Base-by-base conservation (phyloP, 1,284 basidiomycete species). In the Stereum hirsutum region DNA sequence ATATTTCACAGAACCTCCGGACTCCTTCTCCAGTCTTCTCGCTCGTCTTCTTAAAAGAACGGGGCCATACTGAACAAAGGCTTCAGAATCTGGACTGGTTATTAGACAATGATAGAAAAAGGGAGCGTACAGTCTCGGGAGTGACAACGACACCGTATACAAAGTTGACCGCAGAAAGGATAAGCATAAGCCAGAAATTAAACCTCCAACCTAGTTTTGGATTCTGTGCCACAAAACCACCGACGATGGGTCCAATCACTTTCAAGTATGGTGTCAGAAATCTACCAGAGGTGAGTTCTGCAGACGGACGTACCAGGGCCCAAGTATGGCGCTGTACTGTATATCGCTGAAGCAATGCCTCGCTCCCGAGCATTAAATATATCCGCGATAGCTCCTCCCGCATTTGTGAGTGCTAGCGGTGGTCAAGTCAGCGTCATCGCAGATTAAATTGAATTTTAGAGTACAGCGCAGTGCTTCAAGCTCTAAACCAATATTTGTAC, bases 101-200 rank as follows among this genome's bases (percentile, higher is more conserved):
- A 28, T 31, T 28, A 30, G 7, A 30, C 3, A 14, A 42, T 5
- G 6, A 11, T 15, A 11, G 10, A 32, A n/a, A 12, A n/a, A 17
- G 12, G 52, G 26, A 20, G 26, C 60, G 43, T 42, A 65, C 68
- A 38, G 75, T 77, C 60, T 78, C 75, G 20, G 73, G 70, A 14
- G 68, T 68, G 30, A 70, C 46, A 39, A 73, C 54, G 39, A 69
- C 66, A 6, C 69, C 70, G 10, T 66, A 55, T 15, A 73, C 47
- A 28, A 76, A 63, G 40, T 72, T 72, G 43, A 76, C 52, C 8
- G 59, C 69, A 20, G 75, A 66, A 46, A 77, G 69, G 14, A 75
- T 72, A 52, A 79, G 70, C 65, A 83, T 76, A 38, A 86, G 63
- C 78, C 81, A 84, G 59, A 87, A 85, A 37, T 79, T 75, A 61